Conservation (phyloP, 192 early-diverging fungal species). For the Funneliformis geosporum region DNA sequence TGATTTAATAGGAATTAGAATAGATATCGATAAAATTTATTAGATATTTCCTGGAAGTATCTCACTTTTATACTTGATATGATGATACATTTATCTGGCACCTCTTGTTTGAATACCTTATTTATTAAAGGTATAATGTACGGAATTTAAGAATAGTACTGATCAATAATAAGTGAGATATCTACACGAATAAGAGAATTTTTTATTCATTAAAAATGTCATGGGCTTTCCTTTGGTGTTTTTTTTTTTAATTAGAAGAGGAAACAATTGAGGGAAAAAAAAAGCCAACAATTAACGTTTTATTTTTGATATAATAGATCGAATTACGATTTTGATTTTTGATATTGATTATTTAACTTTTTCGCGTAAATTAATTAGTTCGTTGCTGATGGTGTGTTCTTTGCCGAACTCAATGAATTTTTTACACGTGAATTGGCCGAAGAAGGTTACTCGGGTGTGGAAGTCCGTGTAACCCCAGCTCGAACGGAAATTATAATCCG, state of each 20-base stretch:
- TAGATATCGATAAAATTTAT: neutral
- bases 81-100: conserved; percentile 56
- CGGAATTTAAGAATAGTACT: conserved; percentile 42
- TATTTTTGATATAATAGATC: too few relatives aligned
- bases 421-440: conserved; percentile 94
- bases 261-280: neutral
- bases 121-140: conserved; percentile 29
- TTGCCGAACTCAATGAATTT: conserved; percentile 99
- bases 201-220: neutral
- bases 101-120: conserved; percentile 57
- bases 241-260: neutral
- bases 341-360: neutral
- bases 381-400: conserved; percentile 99
- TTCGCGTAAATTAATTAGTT: conserved; percentile 55
- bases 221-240: neutral
- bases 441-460: conserved; percentile 99
- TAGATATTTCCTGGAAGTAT: neutral
- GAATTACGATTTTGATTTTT: neutral
- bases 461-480: conserved; percentile 98
- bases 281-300: neutral
- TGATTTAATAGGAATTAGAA: neutral
- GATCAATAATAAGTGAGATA: conserved; percentile 35
- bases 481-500: conserved; percentile 99
- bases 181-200: neutral
- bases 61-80: conserved; percentile 25